Conservation (phyloP, 345 rosid genomes). For the Hypericum androsaemum region DNA sequence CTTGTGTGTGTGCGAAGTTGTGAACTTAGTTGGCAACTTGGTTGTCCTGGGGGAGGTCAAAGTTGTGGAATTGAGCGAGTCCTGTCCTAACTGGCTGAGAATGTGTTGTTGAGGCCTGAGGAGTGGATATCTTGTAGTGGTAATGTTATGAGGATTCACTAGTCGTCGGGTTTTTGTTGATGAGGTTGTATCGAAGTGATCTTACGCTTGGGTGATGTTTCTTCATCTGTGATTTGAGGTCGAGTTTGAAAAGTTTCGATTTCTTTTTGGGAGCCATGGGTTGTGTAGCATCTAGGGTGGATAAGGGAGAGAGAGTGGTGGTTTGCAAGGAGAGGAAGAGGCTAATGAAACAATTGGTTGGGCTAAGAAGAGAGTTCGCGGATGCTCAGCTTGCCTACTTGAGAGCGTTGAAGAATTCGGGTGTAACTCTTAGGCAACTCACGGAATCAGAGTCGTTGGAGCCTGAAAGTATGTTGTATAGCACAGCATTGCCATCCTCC, state of each 20-base stretch:
- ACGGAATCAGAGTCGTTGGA: constrained; percentile 78
- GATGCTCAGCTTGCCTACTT: constrained; percentile 67
- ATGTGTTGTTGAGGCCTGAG: no score
- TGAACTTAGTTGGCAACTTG: no score
- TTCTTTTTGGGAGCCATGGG: constrained; percentile 41
- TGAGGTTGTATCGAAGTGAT: no score
- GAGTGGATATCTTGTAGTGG: no score
- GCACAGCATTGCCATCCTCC: constrained; percentile 21
- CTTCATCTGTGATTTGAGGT: neutral
- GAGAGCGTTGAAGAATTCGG: constrained; percentile 76
- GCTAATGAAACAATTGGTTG: constrained; percentile 63
- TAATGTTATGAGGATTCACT: no score
- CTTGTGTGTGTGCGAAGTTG: no score
- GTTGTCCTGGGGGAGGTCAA: no score
- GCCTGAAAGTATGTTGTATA: constrained; percentile 41
- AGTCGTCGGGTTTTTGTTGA: no score
- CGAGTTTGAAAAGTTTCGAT: neutral
- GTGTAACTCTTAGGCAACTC: constrained; percentile 83
- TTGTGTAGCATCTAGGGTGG: constrained; percentile 74
- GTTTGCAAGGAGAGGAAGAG: constrained; percentile 75
- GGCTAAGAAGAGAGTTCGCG: constrained; percentile 63
- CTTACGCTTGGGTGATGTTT: neutral
- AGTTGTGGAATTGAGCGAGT: no score
- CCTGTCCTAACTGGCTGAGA: no score
- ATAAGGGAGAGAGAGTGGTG: constrained; percentile 64